Base-by-base conservation (phyloP, 2,329 filamentous ascomycete species). In the Capronia epimyces region DNA sequence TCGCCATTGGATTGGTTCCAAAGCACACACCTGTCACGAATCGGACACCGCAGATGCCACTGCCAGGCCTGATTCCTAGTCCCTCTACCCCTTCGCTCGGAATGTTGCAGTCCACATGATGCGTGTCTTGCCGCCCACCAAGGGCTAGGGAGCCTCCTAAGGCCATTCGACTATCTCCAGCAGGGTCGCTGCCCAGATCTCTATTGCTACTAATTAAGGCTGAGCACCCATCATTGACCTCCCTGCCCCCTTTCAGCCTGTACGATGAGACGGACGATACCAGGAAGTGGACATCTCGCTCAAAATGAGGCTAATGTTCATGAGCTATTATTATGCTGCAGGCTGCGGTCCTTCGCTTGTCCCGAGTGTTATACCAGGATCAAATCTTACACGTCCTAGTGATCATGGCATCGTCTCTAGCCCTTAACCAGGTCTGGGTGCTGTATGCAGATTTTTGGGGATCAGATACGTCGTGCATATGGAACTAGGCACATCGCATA, bases 141-240 rank as follows among this genome's bases (percentile, higher is more conserved):
- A n/a, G n/a, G n/a, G n/a, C n/a, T n/a, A n/a, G n/a, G n/a, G n/a
- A 5, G 31, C 9, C 31, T 34, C 31, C 31, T 15, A 10, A 34
- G 15, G 18, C 12, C 18, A 37, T 20, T 20, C 34, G 15, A 20
- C 34, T 37, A 20, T 37, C 34, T 20, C 29, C 12, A 32, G 29
- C 12, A 32, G 29, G 29, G 12, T 32, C 7, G 3, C 12, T 32
- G 29, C 29, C 7, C 29, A 9, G 7, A n/a, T 3, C 29, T 27
- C 10, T n/a, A n/a, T 43, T 29, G 49, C 43, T 36, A 52, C 43
- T 31, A 43, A 52, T 36, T 31, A 43, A 52, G 49, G 49, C 49
- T 52, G 49, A 52, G 49, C 16, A 22, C 43, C 36, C 43, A 36
- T 34, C 12, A 32, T 1, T 39, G 22, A 42, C 27, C 13, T 12